Evolutionary conservation across 768 basidiomycete genomes (phyloP).

Genomic region (Naematelia aurantialba): DNA sequence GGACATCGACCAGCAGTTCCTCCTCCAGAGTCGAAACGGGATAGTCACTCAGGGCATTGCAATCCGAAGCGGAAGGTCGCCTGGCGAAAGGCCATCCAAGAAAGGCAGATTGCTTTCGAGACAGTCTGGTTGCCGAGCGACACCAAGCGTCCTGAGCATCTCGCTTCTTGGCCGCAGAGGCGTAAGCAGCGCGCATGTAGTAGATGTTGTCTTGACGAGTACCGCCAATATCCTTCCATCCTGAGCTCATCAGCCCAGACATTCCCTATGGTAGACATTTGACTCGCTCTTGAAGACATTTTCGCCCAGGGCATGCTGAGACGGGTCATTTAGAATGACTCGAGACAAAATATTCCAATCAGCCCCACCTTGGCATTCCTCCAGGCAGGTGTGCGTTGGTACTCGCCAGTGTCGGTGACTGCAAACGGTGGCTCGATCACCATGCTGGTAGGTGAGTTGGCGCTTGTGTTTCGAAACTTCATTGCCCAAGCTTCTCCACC

Average conservation of each 20-base stretch:
- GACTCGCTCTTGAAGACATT: conserved; percentile 17
- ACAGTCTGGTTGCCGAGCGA: conserved; percentile 8
- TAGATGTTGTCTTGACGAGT: background rate
- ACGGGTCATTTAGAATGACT: background rate
- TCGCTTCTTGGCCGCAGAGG: conserved; percentile 64
- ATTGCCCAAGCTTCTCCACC: conserved; percentile 76
- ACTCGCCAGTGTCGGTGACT: background rate
- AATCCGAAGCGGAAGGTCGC: background rate
- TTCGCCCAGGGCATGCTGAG: conserved; percentile 62
- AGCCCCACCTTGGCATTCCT: background rate
- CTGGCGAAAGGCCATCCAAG: background rate
- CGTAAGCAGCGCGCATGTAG: conserved; percentile 64
- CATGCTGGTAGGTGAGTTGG: conserved; percentile 63
- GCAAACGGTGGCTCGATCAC: conserved; percentile 66
- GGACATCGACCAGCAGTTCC: conserved; percentile 19
- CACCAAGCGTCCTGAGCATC: conserved; percentile 67
- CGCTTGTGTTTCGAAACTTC: conserved; percentile 64
- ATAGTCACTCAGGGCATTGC: conserved; percentile 49
- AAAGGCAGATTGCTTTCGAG: background rate
- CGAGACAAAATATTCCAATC: background rate
- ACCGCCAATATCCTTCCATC: background rate
- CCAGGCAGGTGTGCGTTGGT: background rate
- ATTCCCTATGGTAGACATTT: conserved; percentile 64
- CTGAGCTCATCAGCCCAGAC: conserved; percentile 54
- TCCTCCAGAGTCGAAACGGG: conserved; percentile 56